Percentiles rank a stretch among this genome's conserved stretches.
phyloP scores from a whole-genome alignment of 2,329 filamentous ascomycete genomes.

The Colletotrichum lentis region DNA sequence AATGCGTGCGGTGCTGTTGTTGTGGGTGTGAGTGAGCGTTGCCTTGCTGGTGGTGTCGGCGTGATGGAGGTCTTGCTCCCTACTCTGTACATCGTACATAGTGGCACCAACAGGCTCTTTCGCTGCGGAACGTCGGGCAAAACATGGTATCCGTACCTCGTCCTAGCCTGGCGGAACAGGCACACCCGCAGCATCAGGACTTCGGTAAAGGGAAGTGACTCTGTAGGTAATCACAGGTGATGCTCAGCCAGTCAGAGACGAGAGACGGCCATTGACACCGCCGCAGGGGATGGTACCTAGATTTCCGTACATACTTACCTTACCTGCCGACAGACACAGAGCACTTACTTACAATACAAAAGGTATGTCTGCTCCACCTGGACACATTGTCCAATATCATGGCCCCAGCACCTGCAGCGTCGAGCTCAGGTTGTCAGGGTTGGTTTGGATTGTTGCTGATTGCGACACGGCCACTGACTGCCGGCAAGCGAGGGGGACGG shows the following conservation, averaged over 20 bases:
- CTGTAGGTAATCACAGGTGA: not conserved
- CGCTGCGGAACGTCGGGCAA: slow-evolving; percentile 22
- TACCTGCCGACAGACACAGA: too few relatives aligned
- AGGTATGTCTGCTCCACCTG: slow-evolving; percentile 10
- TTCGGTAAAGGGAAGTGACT: not conserved
- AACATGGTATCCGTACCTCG: too few relatives aligned
- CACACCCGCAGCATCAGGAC: slow-evolving; percentile 6
- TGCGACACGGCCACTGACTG: not conserved
- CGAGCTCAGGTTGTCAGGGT: not conserved
- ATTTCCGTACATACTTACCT: too few relatives aligned
- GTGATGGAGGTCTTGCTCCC: not conserved
- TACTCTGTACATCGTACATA: too few relatives aligned
- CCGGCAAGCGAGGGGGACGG: not conserved
- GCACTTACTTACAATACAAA: too few relatives aligned
- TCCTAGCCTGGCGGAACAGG: slow-evolving; percentile 15
- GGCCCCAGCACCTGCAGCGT: not conserved
- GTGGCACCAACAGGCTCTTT: slow-evolving; percentile 13
- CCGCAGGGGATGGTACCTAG: not conserved
- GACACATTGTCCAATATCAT: slow-evolving; percentile 25
- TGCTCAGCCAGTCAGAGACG: slow-evolving; percentile 5
- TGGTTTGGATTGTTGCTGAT: too few relatives aligned
- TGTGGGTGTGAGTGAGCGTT: not conserved
- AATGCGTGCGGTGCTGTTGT: slow-evolving; percentile 1
- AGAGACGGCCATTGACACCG: slow-evolving; percentile 7
- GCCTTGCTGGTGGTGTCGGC: not conserved